Evolutionary conservation across 148 eudicot genomes (phyloP).

Genomic region (Amaranthus cruentus): DNA sequence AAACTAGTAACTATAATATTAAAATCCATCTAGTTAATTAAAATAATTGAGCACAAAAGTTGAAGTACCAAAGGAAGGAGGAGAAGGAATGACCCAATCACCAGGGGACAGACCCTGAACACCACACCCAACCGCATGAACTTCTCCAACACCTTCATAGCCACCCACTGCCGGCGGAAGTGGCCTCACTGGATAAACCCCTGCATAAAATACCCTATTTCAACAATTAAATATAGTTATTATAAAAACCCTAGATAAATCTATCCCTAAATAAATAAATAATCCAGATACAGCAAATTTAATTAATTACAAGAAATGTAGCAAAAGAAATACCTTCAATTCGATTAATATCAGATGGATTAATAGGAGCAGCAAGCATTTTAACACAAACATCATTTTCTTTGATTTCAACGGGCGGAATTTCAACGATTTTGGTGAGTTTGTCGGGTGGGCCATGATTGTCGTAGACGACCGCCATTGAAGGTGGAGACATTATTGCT

Average conservation of each 20-base stretch:
- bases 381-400: slow-evolving; percentile 75
- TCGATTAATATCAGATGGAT: slow-evolving; percentile 91
- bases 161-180: slow-evolving; percentile 82
- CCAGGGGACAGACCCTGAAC: slow-evolving; percentile 66
- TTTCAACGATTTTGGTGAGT: slow-evolving; percentile 55
- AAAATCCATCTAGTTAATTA: background rate
- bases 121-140: slow-evolving; percentile 65
- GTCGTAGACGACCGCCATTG: slow-evolving; percentile 70
- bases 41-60: background rate
- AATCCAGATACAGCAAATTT: background rate
- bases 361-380: slow-evolving; percentile 91
- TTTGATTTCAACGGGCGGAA: slow-evolving; percentile 62
- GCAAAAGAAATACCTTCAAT: slow-evolving; percentile 49
- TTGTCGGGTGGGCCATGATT: slow-evolving; percentile 72
- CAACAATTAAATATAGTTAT: background rate
- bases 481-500: slow-evolving; percentile 72
- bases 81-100: slow-evolving; percentile 89
- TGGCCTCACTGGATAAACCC: slow-evolving; percentile 91
- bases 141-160: slow-evolving; percentile 89
- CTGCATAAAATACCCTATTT: slow-evolving; percentile 20
- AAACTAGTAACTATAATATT: too few relatives aligned
- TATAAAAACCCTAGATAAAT: background rate
- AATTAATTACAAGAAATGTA: background rate
- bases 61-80: slow-evolving; percentile 68
- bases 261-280: background rate